These are phyloP conservation scores for Fraxinus angustifolia DNA, from an alignment of 305 asterid species.

Conservation along the genomic window DNA sequence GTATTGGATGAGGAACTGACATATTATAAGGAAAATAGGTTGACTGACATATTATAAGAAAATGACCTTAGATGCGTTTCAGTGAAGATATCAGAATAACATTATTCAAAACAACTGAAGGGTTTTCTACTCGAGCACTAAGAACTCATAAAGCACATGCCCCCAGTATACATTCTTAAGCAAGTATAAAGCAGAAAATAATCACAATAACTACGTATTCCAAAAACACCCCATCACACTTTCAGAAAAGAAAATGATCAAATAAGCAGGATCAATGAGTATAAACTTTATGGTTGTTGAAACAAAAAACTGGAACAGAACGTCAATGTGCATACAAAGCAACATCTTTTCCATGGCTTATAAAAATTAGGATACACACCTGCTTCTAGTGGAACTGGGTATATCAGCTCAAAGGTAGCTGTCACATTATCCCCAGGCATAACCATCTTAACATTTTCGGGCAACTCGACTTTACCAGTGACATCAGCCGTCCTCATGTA, in stretches of 20 bases:
- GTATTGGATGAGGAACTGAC: not conserved
- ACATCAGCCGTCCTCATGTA: slow-evolving; percentile 97
- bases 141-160: not conserved
- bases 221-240: not conserved
- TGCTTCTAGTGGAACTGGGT: slow-evolving; percentile 84
- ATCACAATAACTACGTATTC: not conserved
- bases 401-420: slow-evolving; percentile 80
- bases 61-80: not conserved
- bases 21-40: not conserved
- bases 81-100: not conserved
- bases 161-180: not conserved
- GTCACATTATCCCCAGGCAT: slow-evolving; percentile 99
- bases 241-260: not conserved
- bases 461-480: slow-evolving; percentile 94
- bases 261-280: not conserved
- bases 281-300: not conserved
- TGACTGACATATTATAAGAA: not conserved
- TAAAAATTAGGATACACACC: slow-evolving; percentile 38
- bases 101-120: not conserved
- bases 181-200: not conserved
- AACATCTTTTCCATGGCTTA: not conserved
- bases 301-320: not conserved
- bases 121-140: not conserved
- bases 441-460: slow-evolving; percentile 98
- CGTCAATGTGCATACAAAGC: not conserved